phyloP scores from a whole-genome alignment of 106 monocot species.

The Acanthochlamys bracteata region DNA sequence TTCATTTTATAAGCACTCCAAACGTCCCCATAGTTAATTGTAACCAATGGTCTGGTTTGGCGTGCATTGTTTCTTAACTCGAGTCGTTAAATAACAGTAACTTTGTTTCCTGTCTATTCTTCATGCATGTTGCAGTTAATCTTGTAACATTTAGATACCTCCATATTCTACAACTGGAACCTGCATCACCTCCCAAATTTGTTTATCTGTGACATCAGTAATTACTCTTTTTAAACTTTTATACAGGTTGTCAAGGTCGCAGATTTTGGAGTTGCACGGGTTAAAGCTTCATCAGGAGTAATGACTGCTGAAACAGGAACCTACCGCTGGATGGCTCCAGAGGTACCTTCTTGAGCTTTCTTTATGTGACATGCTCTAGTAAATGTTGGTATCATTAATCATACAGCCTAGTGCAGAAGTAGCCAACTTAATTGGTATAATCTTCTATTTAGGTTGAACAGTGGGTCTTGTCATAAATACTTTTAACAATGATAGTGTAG shows the following conservation, averaged over 20 bases:
- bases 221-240: neutral
- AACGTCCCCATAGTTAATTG: too few species aligned
- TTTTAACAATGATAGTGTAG: too few species aligned
- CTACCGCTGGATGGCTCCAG: conserved; percentile 12
- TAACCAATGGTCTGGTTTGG: too few species aligned
- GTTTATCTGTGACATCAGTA: neutral
- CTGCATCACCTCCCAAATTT: neutral
- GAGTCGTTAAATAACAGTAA: too few species aligned
- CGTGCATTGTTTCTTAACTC: too few species aligned
- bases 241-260: conserved; percentile 43
- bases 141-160: neutral
- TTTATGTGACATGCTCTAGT: neutral
- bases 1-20: too few species aligned
- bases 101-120: too few species aligned
- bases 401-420: too few species aligned
- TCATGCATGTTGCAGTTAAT: too few species aligned
- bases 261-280: conserved; percentile 11
- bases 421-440: too few species aligned
- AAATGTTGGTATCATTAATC: neutral
- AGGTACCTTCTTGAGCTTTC: neutral
- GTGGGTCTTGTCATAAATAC: too few species aligned
- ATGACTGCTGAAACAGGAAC: conserved; percentile 13
- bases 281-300: conserved; percentile 5
- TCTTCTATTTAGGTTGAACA: too few species aligned
- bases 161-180: neutral